These are phyloP conservation scores for Gliomastix tumulicola DNA, from an alignment of 2,329 filamentous ascomycete species.

Conservation along the genomic window DNA sequence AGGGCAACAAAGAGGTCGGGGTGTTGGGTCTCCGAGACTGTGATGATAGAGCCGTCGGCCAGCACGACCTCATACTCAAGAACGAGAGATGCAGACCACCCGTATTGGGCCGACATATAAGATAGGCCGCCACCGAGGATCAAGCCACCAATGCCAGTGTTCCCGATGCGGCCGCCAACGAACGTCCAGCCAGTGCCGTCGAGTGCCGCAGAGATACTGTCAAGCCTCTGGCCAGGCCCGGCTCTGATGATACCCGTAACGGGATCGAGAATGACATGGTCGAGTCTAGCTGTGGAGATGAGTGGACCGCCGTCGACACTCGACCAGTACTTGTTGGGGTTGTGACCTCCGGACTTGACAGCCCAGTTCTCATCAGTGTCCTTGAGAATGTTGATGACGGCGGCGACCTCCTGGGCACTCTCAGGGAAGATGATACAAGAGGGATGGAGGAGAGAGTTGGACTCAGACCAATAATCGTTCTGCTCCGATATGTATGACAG, in stretches of 20 bases:
- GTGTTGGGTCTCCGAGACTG: slow-evolving; percentile 3
- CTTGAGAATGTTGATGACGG: slow-evolving; percentile 38
- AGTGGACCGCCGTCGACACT: slow-evolving; percentile 40
- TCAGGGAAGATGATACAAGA: slow-evolving; percentile 38
- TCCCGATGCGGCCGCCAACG: neutral
- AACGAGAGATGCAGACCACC: slow-evolving; percentile 15
- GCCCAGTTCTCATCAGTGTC: slow-evolving; percentile 38
- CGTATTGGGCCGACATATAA: slow-evolving; percentile 11
- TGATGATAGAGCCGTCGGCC: slow-evolving; percentile 6
- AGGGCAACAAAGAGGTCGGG: slow-evolving; percentile 7
- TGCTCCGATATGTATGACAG: slow-evolving; percentile 26
- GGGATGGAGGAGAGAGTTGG: slow-evolving; percentile 1
- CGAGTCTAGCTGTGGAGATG: slow-evolving; percentile 37
- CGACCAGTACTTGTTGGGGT: slow-evolving; percentile 43
- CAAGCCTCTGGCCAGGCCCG: slow-evolving; percentile 38
- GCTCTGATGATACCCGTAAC: slow-evolving; percentile 29
- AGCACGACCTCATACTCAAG: slow-evolving; percentile 13
- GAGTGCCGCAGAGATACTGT: slow-evolving; percentile 28
- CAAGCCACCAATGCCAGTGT: slow-evolving; percentile 14
- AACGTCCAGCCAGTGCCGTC: slow-evolving; percentile 22
- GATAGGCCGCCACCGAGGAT: slow-evolving; percentile 15
- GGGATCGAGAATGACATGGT: slow-evolving; percentile 29
- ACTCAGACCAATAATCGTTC: slow-evolving; percentile 5
- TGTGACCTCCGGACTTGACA: slow-evolving; percentile 50
- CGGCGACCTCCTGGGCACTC: slow-evolving; percentile 41